phyloP scores from a whole-genome alignment of 345 rosid species.

The Melaleuca quinquenervia region DNA sequence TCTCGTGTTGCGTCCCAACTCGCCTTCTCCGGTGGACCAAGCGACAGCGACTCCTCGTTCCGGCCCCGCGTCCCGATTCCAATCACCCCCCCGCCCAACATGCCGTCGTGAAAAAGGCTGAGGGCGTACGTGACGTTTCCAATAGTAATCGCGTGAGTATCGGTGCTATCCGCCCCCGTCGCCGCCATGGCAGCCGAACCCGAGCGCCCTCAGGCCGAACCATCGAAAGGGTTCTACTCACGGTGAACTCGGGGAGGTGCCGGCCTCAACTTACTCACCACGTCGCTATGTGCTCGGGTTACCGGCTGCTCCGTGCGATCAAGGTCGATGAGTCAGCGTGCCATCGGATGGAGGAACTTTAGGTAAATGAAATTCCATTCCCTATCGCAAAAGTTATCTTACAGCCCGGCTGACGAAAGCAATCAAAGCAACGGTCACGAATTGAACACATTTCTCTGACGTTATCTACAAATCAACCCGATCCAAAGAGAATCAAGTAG shows the following conservation, averaged over 20 bases:
- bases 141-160: background rate
- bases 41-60: background rate
- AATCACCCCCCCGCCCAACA: background rate
- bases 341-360: background rate
- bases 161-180: background rate
- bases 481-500: background rate
- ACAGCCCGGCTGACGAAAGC: background rate
- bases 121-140: background rate
- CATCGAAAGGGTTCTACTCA: background rate
- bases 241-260: background rate
- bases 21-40: background rate
- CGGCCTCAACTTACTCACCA: accelerated
- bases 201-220: too few species aligned
- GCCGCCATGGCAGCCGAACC: background rate
- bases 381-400: background rate
- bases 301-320: too few species aligned
- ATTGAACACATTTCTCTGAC: background rate
- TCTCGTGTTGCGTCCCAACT: background rate
- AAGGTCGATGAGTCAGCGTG: background rate
- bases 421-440: background rate
- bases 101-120: background rate
- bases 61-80: background rate
- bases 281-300: background rate
- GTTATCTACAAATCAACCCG: background rate
- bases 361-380: background rate